A percentile compares a stretch with the other conserved stretches of the same genome.
These are phyloP conservation scores for Micractinium sp. DNA, from an alignment of 139 green algal genomes.

Conservation along the genomic window DNA sequence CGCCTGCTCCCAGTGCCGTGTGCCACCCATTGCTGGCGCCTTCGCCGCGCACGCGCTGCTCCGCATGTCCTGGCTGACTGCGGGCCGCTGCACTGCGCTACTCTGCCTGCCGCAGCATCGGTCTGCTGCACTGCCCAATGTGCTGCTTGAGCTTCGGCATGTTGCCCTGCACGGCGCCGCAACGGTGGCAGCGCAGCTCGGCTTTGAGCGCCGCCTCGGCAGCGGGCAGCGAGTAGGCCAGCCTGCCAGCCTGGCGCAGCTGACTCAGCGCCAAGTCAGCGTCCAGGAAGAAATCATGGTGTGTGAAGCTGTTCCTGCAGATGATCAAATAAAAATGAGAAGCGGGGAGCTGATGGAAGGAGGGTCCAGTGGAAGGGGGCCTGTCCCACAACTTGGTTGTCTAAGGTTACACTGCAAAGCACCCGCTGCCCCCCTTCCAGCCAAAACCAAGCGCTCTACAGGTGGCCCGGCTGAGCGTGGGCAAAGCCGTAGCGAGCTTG, in stretches of 20 bases:
- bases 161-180: constrained; percentile 47
- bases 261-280: constrained; percentile 42
- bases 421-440: too few relatives aligned
- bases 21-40: too few relatives aligned
- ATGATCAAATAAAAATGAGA: not conserved
- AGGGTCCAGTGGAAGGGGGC: not conserved
- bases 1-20: too few relatives aligned
- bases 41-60: too few relatives aligned
- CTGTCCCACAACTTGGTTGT: not conserved
- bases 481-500: too few relatives aligned
- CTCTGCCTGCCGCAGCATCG: not conserved
- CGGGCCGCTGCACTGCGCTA: not conserved
- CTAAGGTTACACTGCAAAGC: too few relatives aligned
- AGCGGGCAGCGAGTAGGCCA: constrained; percentile 37
- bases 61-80: too few relatives aligned
- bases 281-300: constrained; percentile 78
- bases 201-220: constrained; percentile 63
- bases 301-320: constrained; percentile 74
- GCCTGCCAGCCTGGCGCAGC: constrained; percentile 30
- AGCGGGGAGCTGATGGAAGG: not conserved
- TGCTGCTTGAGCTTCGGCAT: constrained; percentile 82
- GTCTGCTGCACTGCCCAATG: constrained; percentile 46
- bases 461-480: not conserved
- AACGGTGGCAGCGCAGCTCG: constrained; percentile 72
- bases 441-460: too few relatives aligned